phyloP scores from a whole-genome alignment of 805 yeast genomes.

The Yarrowia deformans region DNA sequence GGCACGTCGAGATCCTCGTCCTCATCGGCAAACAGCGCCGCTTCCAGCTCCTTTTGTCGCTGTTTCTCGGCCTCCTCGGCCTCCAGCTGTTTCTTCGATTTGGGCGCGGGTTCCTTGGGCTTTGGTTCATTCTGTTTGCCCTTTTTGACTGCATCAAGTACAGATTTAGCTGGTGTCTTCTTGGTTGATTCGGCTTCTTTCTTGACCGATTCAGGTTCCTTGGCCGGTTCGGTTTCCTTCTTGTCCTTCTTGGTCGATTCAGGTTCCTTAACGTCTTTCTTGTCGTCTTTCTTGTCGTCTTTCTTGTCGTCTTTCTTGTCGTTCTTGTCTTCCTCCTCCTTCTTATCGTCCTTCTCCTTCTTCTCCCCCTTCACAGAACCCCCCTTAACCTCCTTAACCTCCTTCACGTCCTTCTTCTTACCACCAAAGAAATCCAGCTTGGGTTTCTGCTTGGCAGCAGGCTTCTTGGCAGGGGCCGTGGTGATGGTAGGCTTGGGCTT shows the following conservation, averaged over 20 bases:
- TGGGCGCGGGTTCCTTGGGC: conserved; percentile 5
- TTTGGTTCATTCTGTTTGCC: conserved; percentile 17
- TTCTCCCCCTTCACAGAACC: neutral
- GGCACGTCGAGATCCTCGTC: neutral
- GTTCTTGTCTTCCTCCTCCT: neutral
- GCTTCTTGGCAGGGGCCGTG: conserved; percentile 12
- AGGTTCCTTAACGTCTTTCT: neutral
- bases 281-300: neutral
- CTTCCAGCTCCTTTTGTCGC: conserved; percentile 29
- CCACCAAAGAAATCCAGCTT: conserved; percentile 23
- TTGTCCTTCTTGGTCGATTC: neutral
- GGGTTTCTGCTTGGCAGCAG: conserved; percentile 10
- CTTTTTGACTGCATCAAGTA: neutral
- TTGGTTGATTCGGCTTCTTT: too few relatives aligned
- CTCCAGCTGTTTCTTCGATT: conserved; percentile 10
- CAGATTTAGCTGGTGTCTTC: neutral
- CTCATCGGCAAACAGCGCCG: conserved; percentile 26
- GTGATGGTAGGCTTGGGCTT: conserved; percentile 3
- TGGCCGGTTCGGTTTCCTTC: neutral
- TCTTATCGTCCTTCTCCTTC: neutral
- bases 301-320: neutral
- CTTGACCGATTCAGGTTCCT: neutral
- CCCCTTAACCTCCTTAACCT: neutral
- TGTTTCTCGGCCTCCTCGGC: conserved; percentile 9
- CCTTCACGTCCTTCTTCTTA: too few relatives aligned